Evolutionary conservation across 2,329 filamentous ascomycete species (phyloP).

Genomic region (Chaetothyriales sp.): DNA sequence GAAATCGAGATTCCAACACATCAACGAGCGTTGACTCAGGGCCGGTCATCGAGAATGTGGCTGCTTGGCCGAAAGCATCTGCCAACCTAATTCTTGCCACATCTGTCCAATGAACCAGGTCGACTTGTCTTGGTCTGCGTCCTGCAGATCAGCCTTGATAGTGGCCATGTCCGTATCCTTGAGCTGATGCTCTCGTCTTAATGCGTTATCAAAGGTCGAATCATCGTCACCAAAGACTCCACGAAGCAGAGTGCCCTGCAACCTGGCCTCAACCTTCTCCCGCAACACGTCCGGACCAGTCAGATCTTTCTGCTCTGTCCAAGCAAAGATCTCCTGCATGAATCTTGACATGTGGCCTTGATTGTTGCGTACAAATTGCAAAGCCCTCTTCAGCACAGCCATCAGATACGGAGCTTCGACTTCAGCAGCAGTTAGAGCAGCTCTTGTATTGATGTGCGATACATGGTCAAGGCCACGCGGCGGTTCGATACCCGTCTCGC

Average conservation of each 20-base stretch:
- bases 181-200: conserved; percentile 17
- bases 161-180: conserved; percentile 10
- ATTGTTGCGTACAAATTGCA: conserved; percentile 14
- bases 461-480: conserved; percentile 23
- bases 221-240: conserved; percentile 29
- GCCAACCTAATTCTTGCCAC: conserved; percentile 47
- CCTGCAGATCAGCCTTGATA: conserved; percentile 1
- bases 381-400: conserved; percentile 21
- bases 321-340: conserved; percentile 12
- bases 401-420: conserved; percentile 27
- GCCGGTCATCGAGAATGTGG: background rate
- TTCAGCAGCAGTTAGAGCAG: conserved; percentile 19
- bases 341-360: conserved; percentile 4
- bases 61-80: conserved; percentile 26
- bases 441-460: conserved; percentile 10
- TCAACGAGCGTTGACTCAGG: background rate
- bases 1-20: no score
- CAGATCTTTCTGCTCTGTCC: background rate
- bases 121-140: conserved; percentile 25
- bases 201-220: conserved; percentile 19
- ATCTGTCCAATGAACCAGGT: conserved; percentile 45
- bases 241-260: conserved; percentile 30
- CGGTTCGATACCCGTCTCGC: conserved; percentile 11
- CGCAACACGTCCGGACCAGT: background rate
- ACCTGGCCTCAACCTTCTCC: conserved; percentile 13